Percentiles rank a stretch among this genome's conserved stretches.
Conservation (phyloP, 2,329 filamentous ascomycete species). For the Fonsecaea erecta region DNA sequence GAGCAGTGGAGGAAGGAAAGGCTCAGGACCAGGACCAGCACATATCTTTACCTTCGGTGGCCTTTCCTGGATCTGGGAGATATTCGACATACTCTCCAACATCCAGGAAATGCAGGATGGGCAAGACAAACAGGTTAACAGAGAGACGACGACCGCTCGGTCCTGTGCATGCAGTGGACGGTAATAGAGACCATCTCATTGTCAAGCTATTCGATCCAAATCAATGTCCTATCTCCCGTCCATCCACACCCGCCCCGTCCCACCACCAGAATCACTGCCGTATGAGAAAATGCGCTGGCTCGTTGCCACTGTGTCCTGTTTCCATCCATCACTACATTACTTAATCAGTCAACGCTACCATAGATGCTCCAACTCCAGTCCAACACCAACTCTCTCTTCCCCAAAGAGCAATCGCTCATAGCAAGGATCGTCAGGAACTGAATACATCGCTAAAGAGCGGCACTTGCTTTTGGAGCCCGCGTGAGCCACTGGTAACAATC, state of each 20-base stretch:
- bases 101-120: not conserved
- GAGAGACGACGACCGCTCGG: no score
- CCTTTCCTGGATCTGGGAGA: no score
- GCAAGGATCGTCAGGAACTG: slow-evolving; percentile 24
- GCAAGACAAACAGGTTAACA: not conserved
- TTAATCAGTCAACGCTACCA: not conserved
- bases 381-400: not conserved
- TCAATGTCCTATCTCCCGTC: not conserved
- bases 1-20: no score
- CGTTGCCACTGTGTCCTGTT: slow-evolving; percentile 3
- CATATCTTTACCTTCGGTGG: no score
- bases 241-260: not conserved
- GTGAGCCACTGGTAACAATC: slow-evolving; percentile 12
- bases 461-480: slow-evolving; percentile 18
- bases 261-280: no score
- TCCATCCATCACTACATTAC: not conserved
- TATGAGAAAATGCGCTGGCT: not conserved
- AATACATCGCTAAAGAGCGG: slow-evolving; percentile 3
- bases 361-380: not conserved
- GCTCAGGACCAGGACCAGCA: no score
- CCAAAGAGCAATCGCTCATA: not conserved
- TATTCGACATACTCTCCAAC: no score
- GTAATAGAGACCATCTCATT: not conserved
- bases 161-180: not conserved
- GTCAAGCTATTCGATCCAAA: not conserved